Evolutionary conservation across 2,329 filamentous ascomycete species (phyloP).

Genomic region (Cladosporium phlei): DNA sequence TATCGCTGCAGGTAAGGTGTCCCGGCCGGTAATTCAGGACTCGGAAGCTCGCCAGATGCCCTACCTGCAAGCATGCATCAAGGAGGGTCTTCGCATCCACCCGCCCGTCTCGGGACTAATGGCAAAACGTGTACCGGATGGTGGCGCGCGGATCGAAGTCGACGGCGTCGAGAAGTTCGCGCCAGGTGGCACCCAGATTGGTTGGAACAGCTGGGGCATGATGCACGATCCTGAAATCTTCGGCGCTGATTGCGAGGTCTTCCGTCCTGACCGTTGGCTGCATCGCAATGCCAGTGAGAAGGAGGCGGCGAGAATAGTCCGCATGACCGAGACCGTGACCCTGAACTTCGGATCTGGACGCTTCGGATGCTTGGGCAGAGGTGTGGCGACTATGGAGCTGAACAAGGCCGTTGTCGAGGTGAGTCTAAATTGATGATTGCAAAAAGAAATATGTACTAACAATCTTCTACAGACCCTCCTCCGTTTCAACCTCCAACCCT

Average conservation of each 20-base stretch:
- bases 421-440: no score
- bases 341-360: conserved; percentile 35
- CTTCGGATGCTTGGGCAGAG: conserved; percentile 35
- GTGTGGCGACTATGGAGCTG: conserved; percentile 36
- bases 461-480: conserved; percentile 28
- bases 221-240: conserved; percentile 34
- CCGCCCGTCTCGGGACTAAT: conserved; percentile 38
- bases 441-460: neutral
- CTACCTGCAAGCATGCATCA: conserved; percentile 45
- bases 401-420: conserved; percentile 38
- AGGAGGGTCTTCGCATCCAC: conserved; percentile 44
- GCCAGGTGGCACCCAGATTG: conserved; percentile 35
- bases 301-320: conserved; percentile 25
- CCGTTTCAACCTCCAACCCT: conserved; percentile 35
- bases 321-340: conserved; percentile 35
- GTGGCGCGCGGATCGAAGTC: conserved; percentile 32
- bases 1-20: conserved; percentile 35
- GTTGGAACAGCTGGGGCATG: conserved; percentile 37
- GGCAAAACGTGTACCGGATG: conserved; percentile 34
- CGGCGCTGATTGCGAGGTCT: conserved; percentile 35
- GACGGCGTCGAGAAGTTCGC: conserved; percentile 34
- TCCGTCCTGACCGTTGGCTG: conserved; percentile 37
- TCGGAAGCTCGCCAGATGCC: conserved; percentile 38
- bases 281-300: conserved; percentile 24
- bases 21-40: conserved; percentile 47